These are phyloP conservation scores for Boletus subcaerulescens DNA, from an alignment of 768 basidiomycete species.

Conservation along the genomic window DNA sequence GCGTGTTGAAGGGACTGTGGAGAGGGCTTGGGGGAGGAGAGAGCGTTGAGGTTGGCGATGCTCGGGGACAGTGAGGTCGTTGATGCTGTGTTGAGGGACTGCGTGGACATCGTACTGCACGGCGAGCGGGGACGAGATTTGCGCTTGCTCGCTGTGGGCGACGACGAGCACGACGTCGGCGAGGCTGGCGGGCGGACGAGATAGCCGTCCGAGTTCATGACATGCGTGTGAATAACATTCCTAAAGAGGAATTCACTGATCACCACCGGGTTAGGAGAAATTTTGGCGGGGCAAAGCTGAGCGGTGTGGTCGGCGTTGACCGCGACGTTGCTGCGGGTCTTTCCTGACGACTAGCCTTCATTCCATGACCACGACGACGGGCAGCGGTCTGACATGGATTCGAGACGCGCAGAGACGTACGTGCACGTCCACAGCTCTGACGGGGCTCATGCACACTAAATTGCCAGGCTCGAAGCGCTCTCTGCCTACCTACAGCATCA, in stretches of 20 bases:
- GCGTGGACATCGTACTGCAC: constrained; percentile 24
- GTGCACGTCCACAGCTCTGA: neutral
- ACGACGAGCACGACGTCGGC: constrained; percentile 23
- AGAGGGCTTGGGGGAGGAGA: constrained; percentile 27
- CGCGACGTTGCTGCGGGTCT: constrained; percentile 1
- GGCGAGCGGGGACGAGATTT: constrained; percentile 16
- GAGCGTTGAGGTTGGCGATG: constrained; percentile 33
- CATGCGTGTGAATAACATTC: constrained; percentile 23
- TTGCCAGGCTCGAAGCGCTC: constrained; percentile 51
- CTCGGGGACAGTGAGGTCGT: constrained; percentile 34
- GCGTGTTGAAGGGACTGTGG: constrained; percentile 13
- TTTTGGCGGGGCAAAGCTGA: constrained; percentile 15
- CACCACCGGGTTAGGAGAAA: constrained; percentile 20
- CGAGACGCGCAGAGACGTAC: constrained; percentile 36
- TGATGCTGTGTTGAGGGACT: constrained; percentile 32
- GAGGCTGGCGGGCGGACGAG: constrained; percentile 3
- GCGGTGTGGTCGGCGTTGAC: constrained; percentile 11
- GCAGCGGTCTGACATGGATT: constrained; percentile 26
- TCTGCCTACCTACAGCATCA: constrained; percentile 63
- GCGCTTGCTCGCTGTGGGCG: constrained; percentile 28
- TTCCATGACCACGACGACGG: constrained; percentile 35
- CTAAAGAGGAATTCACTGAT: constrained; percentile 5
- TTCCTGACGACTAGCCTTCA: constrained; percentile 1
- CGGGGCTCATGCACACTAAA: neutral
- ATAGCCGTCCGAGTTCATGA: constrained; percentile 13